Conservation (phyloP, 768 basidiomycete species). For the Tricholoma sp. region DNA sequence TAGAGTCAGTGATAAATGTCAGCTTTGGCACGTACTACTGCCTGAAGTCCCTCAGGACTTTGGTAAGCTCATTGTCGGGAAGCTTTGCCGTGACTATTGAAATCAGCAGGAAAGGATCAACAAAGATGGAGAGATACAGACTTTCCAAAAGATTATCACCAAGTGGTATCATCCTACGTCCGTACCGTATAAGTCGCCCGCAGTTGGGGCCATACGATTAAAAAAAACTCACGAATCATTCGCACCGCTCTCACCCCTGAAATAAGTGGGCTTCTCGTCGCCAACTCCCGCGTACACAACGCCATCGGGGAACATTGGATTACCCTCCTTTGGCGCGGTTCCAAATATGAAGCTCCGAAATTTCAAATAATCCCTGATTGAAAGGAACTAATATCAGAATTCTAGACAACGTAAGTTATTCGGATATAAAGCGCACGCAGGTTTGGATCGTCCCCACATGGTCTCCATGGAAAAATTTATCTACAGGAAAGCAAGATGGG, state of each 20-base stretch:
- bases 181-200: neutral
- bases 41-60: constrained; percentile 25
- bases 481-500: neutral
- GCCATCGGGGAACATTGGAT: constrained; percentile 26
- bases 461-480: constrained; percentile 1
- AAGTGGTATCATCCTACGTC: constrained; percentile 23
- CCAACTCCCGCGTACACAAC: constrained; percentile 27
- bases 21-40: constrained; percentile 10
- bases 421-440: constrained; percentile 1
- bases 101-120: neutral
- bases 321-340: constrained; percentile 17
- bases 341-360: constrained; percentile 31
- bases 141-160: constrained; percentile 27
- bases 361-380: constrained; percentile 21
- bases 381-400: constrained; percentile 3
- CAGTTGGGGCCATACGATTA: neutral
- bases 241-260: constrained; percentile 27
- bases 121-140: neutral
- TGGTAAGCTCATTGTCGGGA: constrained; percentile 23
- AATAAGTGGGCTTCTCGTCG: constrained; percentile 21
- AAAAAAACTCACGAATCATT: constrained; percentile 15
- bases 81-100: constrained; percentile 10
- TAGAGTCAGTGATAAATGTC: neutral
- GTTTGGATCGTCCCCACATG: constrained; percentile 3
- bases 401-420: constrained; percentile 1